phyloP scores from a whole-genome alignment of 768 basidiomycete species.

The Candolleomyces efflorescens region DNA sequence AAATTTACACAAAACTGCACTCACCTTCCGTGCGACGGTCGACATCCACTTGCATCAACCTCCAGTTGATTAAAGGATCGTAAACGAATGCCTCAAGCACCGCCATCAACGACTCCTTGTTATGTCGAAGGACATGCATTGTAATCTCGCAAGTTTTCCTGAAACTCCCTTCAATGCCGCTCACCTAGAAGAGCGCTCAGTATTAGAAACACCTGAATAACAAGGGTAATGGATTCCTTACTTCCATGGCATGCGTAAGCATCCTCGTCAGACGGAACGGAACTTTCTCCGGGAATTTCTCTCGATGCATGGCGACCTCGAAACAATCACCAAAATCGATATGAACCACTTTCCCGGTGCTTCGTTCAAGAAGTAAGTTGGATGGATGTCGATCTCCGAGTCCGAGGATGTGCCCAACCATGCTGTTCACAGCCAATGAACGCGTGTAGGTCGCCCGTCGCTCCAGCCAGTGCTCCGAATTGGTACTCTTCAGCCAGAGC shows the following conservation, averaged over 20 bases:
- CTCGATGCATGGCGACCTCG: conserved; percentile 95
- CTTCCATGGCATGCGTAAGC: conserved; percentile 99
- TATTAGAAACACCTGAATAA: conserved; percentile 5
- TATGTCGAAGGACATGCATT: conserved; percentile 95
- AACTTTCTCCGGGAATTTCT: conserved; percentile 98
- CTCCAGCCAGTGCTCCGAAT: conserved; percentile 98
- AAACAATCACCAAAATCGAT: conserved; percentile 99
- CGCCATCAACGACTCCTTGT: conserved; percentile 99
- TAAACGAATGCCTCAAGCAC: conserved; percentile 98
- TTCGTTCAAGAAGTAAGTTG: conserved; percentile 87
- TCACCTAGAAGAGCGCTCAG: conserved; percentile 55
- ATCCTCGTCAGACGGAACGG: conserved; percentile 98
- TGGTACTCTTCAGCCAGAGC: conserved; percentile 91
- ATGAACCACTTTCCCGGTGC: conserved; percentile 92
- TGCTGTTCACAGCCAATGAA: conserved; percentile 93
- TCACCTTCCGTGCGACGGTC: conserved; percentile 70
- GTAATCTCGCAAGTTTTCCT: conserved; percentile 93
- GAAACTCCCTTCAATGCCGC: conserved; percentile 97
- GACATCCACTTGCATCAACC: conserved; percentile 81
- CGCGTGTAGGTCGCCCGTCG: conserved; percentile 94
- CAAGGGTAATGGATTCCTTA: conserved; percentile 26
- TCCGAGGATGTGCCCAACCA: conserved; percentile 98
- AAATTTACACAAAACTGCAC: conserved; percentile 9
- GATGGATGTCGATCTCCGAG: conserved; percentile 98
- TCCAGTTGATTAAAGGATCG: conserved; percentile 97